Evolutionary conservation across 139 green algal species (phyloP).

Genomic region (Coccomyxa sp.): DNA sequence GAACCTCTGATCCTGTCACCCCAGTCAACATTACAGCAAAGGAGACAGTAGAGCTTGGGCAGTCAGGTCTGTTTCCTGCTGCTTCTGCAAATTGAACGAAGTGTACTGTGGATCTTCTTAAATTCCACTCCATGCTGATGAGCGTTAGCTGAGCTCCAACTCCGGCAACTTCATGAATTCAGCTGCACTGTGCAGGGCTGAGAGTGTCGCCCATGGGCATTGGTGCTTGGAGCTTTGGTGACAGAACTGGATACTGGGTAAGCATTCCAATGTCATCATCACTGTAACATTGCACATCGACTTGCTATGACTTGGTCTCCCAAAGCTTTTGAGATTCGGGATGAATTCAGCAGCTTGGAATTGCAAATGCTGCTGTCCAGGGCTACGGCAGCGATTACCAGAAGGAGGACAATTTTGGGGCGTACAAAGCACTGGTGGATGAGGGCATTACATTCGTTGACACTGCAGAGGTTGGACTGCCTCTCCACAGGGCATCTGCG

Average conservation of each 20-base stretch:
- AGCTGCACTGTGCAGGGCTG: slow-evolving; percentile 30
- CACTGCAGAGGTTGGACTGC: slow-evolving; percentile 55
- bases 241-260: slow-evolving; percentile 45
- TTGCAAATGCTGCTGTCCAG: not conserved
- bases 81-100: not conserved
- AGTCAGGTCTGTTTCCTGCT: not conserved
- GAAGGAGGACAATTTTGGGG: slow-evolving; percentile 2
- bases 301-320: slow-evolving; percentile 10
- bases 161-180: not conserved
- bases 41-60: not conserved
- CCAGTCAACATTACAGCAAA: not conserved
- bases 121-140: not conserved
- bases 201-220: slow-evolving; percentile 61
- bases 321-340: slow-evolving; percentile 21
- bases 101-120: not conserved
- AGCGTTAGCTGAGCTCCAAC: not conserved
- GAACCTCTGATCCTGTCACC: not conserved
- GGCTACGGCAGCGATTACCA: not conserved
- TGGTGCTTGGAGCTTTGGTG: slow-evolving; percentile 77
- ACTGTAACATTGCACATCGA: not conserved
- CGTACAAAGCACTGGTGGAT: slow-evolving; percentile 60
- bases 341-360: not conserved
- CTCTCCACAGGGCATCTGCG: not conserved
- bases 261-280: slow-evolving; percentile 41
- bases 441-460: slow-evolving; percentile 77